phyloP scores from a whole-genome alignment of 257 asterid species.

The Solanum rostratum region DNA sequence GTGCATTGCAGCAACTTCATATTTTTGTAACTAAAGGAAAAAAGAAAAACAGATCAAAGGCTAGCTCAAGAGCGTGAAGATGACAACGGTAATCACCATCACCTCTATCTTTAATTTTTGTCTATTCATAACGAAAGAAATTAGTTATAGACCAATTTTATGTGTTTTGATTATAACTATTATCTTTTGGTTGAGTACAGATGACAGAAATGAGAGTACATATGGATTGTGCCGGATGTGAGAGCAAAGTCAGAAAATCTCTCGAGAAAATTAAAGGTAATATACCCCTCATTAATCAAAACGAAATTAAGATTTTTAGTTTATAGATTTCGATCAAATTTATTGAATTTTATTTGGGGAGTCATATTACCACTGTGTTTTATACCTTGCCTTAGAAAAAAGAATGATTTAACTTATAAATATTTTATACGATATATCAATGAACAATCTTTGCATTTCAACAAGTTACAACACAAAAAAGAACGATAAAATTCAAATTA shows the following conservation, averaged over 20 bases:
- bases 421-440: neutral
- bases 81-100: neutral
- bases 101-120: neutral
- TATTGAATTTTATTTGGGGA: too few relatives aligned
- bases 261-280: constrained; percentile 45
- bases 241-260: constrained; percentile 48
- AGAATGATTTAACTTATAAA: too few relatives aligned
- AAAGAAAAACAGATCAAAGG: neutral
- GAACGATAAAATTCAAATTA: neutral
- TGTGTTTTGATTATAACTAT: neutral
- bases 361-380: too few relatives aligned
- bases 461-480: neutral
- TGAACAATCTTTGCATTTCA: too few relatives aligned
- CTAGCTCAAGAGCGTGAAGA: neutral
- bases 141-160: neutral
- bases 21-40: neutral
- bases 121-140: neutral
- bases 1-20: neutral
- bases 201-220: constrained; percentile 65
- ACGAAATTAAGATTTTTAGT: too few relatives aligned
- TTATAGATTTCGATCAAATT: neutral
- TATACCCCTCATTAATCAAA: neutral
- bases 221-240: constrained; percentile 73
- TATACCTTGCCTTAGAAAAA: too few relatives aligned
- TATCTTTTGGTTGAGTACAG: constrained; percentile 11